Evolutionary conservation across 805 yeast genomes (phyloP).

Genomic region (Sugiyamaella qingdaonensis): DNA sequence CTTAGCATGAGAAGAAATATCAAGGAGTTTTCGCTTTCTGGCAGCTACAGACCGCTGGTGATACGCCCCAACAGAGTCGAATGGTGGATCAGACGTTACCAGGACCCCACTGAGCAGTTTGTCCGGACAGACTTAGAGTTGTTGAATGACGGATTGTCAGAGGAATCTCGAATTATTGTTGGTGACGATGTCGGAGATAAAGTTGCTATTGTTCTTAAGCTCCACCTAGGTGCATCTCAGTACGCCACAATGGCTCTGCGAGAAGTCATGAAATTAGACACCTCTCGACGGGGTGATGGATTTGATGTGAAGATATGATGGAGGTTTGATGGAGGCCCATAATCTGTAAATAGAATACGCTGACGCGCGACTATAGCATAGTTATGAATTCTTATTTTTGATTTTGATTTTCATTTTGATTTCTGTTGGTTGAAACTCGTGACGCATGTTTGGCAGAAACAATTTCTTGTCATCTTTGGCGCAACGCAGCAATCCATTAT

Average conservation of each 20-base stretch:
- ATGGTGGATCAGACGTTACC: constrained; percentile 59
- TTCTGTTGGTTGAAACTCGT: background rate
- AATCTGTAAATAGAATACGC: background rate
- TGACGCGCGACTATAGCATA: background rate
- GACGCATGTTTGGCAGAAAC: too few relatives aligned
- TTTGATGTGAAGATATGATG: constrained; percentile 15
- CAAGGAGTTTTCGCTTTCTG: constrained; percentile 86
- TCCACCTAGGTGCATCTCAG: constrained; percentile 79
- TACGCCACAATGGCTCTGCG: constrained; percentile 98
- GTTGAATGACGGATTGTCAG: constrained; percentile 29
- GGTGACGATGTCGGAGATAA: constrained; percentile 41
- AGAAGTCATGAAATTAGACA: constrained; percentile 64
- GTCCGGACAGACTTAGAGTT: constrained; percentile 75
- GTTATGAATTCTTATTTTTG: background rate
- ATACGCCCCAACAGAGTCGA: constrained; percentile 61
- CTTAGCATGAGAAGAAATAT: constrained; percentile 77
- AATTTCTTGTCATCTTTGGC: too few relatives aligned
- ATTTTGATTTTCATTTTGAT: background rate
- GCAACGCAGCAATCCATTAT: background rate
- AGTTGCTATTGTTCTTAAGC: constrained; percentile 66
- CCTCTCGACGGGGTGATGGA: constrained; percentile 27
- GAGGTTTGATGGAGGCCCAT: background rate
- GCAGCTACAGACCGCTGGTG: constrained; percentile 76
- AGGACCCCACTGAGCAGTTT: constrained; percentile 61
- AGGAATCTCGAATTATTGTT: constrained; percentile 17